A percentile compares a stretch with the other conserved stretches of the same genome.
Evolutionary conservation across 768 basidiomycete species (phyloP).

Genomic region (Russula lepida): DNA sequence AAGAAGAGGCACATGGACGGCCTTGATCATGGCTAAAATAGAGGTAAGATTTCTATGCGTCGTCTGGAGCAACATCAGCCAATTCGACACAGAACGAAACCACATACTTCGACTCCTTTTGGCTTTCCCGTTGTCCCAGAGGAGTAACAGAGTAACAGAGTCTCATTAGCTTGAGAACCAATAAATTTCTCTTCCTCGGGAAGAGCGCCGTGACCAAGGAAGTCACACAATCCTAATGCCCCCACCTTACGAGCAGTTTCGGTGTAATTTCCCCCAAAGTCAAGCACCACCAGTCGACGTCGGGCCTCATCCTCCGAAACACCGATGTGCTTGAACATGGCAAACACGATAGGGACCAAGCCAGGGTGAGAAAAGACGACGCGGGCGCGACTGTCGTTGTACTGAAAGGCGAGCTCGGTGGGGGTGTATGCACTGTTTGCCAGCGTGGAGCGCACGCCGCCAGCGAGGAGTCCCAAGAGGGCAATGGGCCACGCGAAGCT

Average conservation of each 20-base stretch:
- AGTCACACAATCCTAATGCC: constrained; percentile 36
- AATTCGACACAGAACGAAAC: background rate
- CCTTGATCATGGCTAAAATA: constrained; percentile 42
- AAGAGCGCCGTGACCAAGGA: constrained; percentile 42
- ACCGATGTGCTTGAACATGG: constrained; percentile 47
- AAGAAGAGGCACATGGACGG: constrained; percentile 36
- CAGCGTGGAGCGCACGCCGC: constrained; percentile 59
- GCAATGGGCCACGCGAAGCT: constrained; percentile 47
- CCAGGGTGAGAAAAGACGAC: constrained; percentile 59
- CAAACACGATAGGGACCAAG: constrained; percentile 43
- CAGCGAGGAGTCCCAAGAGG: constrained; percentile 44
- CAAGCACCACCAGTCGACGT: constrained; percentile 49
- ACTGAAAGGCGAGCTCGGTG: constrained; percentile 64
- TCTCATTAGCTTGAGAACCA: constrained; percentile 44
- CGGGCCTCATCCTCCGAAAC: constrained; percentile 40
- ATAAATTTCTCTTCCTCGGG: constrained; percentile 47
- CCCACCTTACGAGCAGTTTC: constrained; percentile 25
- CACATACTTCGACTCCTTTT: constrained; percentile 49
- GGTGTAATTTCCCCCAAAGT: constrained; percentile 13
- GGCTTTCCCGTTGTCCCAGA: constrained; percentile 72
- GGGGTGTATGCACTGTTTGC: constrained; percentile 67
- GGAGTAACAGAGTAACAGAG: constrained; percentile 55
- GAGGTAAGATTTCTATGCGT: constrained; percentile 63
- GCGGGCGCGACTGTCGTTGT: constrained; percentile 54
- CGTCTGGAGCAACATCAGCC: constrained; percentile 32